phyloP scores from a whole-genome alignment of 495 filamentous ascomycete genomes.

The Lophium mytilinum region DNA sequence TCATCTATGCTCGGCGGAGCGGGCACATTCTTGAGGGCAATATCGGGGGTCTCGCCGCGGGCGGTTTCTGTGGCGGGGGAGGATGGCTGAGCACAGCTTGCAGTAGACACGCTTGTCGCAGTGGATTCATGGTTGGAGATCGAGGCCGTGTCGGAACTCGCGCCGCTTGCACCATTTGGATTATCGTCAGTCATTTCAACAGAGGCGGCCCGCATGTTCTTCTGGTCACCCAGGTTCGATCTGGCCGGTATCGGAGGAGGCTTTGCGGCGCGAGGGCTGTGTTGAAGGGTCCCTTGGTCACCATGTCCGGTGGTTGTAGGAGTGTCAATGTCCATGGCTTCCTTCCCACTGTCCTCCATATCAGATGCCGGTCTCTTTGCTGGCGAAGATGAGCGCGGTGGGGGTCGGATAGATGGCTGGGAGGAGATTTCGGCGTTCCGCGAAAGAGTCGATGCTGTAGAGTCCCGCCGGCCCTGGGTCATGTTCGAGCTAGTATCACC shows the following conservation, averaged over 20 bases:
- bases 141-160: slow-evolving; percentile 12
- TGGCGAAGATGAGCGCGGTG: slow-evolving; percentile 43
- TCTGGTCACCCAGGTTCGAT: slow-evolving; percentile 1
- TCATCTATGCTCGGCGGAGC: slow-evolving; percentile 48
- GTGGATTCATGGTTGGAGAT: slow-evolving; percentile 17
- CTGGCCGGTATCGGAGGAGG: not conserved
- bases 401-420: slow-evolving; percentile 1
- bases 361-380: slow-evolving; percentile 49
- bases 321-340: slow-evolving; percentile 33
- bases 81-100: not conserved
- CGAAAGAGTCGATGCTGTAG: slow-evolving; percentile 32
- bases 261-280: slow-evolving; percentile 12
- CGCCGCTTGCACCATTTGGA: slow-evolving; percentile 8
- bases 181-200: slow-evolving; percentile 23
- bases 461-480: slow-evolving; percentile 31
- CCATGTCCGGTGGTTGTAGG: not conserved
- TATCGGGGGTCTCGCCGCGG: not conserved
- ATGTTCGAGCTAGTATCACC: slow-evolving; percentile 42
- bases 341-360: slow-evolving; percentile 33
- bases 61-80: not conserved
- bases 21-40: not conserved
- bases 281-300: slow-evolving; percentile 3
- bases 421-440: not conserved
- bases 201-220: slow-evolving; percentile 9
- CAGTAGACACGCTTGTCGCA: slow-evolving; percentile 20